Evolutionary conservation across 1,284 basidiomycete genomes (phyloP).

Genomic region (Microstroma glucosiphilum): DNA sequence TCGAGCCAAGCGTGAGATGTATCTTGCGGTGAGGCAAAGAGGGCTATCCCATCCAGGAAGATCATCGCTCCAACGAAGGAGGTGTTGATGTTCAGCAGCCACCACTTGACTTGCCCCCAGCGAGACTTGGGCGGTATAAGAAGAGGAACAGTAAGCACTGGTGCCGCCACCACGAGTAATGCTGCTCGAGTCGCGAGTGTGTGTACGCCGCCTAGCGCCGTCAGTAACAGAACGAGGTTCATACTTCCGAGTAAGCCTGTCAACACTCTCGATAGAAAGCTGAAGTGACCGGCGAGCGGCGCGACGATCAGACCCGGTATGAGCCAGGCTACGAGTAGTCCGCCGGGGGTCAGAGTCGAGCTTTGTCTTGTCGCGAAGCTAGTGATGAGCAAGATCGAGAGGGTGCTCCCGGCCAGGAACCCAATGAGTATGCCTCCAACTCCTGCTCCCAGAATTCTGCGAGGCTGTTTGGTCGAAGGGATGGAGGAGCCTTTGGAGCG

Average conservation of each 20-base stretch:
- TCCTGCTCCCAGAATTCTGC: slow-evolving; percentile 27
- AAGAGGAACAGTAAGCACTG: slow-evolving; percentile 31
- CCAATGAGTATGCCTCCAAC: slow-evolving; percentile 30
- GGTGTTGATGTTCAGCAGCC: slow-evolving; percentile 35
- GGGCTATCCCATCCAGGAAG: slow-evolving; percentile 36
- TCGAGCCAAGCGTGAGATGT: slow-evolving; percentile 35
- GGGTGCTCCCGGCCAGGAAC: slow-evolving; percentile 35
- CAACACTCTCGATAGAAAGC: slow-evolving; percentile 20
- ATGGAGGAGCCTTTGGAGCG: neutral
- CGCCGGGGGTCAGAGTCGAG: slow-evolving; percentile 18
- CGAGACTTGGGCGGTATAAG: slow-evolving; percentile 14
- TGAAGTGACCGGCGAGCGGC: slow-evolving; percentile 23
- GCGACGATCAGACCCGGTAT: slow-evolving; percentile 31
- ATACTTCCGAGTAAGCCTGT: slow-evolving; percentile 28
- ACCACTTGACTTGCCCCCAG: slow-evolving; percentile 21
- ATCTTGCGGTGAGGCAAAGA: slow-evolving; percentile 27
- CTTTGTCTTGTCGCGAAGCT: slow-evolving; percentile 18
- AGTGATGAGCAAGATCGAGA: slow-evolving; percentile 23
- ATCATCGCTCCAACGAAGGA: slow-evolving; percentile 33
- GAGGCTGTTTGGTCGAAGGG: slow-evolving; percentile 5
- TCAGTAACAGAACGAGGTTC: slow-evolving; percentile 28
- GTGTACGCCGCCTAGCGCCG: slow-evolving; percentile 41
- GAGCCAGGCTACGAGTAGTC: slow-evolving; percentile 32
- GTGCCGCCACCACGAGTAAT: slow-evolving; percentile 26
- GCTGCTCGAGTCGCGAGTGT: slow-evolving; percentile 33